A percentile compares a stretch with the other conserved stretches of the same genome.
These are phyloP conservation scores for Bauhinia variegata DNA, from an alignment of 306 rosid genomes.

Conservation along the genomic window DNA sequence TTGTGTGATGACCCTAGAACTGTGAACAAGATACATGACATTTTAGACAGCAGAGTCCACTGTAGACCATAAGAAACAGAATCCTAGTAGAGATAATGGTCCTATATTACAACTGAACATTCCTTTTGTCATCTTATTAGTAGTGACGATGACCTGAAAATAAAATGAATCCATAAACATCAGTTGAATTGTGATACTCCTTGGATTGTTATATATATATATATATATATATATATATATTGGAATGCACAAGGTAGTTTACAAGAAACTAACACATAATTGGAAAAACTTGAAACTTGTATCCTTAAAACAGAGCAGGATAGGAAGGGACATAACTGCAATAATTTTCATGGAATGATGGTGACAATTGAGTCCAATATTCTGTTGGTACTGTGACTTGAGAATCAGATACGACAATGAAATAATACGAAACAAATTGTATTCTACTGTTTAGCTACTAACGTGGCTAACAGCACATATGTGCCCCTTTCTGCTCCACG, in stretches of 20 bases:
- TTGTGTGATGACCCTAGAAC: slow-evolving; percentile 20
- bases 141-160: not conserved
- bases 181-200: no score
- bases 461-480: not conserved
- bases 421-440: no score
- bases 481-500: slow-evolving; percentile 7
- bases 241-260: no score
- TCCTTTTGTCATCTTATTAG: not conserved
- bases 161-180: not conserved
- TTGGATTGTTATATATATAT: no score
- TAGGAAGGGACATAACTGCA: not conserved
- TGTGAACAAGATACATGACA: not conserved
- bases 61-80: slow-evolving; percentile 12
- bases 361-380: not conserved
- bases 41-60: slow-evolving; percentile 2
- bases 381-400: not conserved
- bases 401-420: no score
- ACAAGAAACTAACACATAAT: no score
- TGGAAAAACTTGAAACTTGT: no score
- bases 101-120: not conserved
- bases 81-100: slow-evolving; percentile 14
- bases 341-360: not conserved
- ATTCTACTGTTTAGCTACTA: not conserved
- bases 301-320: no score
- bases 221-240: no score